Evolutionary conservation across 306 rosid genomes (phyloP), one percentile per base, ranked within the genome.

Genomic region (Herpetospermum pedunculosum): DNA sequence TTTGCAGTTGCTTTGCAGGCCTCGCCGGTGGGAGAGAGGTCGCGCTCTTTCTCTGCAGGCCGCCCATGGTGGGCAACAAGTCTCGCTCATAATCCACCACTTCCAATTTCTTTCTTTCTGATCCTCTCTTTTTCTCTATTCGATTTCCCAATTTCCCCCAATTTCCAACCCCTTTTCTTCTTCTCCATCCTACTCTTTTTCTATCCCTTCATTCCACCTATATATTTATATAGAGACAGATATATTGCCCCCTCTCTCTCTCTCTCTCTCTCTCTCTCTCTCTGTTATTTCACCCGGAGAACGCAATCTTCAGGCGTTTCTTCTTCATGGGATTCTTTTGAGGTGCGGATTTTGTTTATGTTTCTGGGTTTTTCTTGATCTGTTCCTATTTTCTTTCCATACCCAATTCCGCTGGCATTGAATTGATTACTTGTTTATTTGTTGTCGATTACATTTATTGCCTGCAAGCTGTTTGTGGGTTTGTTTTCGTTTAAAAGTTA

Each of bases 21-120:
- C 73, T 72, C 82, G 77, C 76, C 67, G 83, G 82, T 82, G 80
- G 75, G 92, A 29, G 77, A 78, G 75, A 79, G 77, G 79, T 76
- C 80, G 68, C 63, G 72, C 44, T 80, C 85, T 82, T 77, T 67
- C 80, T 37, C 35, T 70, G 43, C 72, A 18, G 28, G 12, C 55
- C 63, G 44, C 25, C 49, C 13, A 9, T 69, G 29, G 79, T 72
- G 78, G 62, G 64, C 28, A 49, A 52, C 8, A 6, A 32, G 63
- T 53, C 73, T 11, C 73, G 73, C 53, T 69, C 73, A 81, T 75
- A 79, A n/a, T n/a, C 77, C 78, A 72, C 81, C 83, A 76, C 37
- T 64, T 59, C 44, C 69, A 16, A 5, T 34, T n/a, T 37, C 70
- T 49, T 48, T 4, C 26, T 30, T 34, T 29, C 53, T 23, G 53